Percentiles rank a stretch among this genome's conserved stretches.
Conservation (phyloP, 306 rosid genomes). For the Carpinus viminea region DNA sequence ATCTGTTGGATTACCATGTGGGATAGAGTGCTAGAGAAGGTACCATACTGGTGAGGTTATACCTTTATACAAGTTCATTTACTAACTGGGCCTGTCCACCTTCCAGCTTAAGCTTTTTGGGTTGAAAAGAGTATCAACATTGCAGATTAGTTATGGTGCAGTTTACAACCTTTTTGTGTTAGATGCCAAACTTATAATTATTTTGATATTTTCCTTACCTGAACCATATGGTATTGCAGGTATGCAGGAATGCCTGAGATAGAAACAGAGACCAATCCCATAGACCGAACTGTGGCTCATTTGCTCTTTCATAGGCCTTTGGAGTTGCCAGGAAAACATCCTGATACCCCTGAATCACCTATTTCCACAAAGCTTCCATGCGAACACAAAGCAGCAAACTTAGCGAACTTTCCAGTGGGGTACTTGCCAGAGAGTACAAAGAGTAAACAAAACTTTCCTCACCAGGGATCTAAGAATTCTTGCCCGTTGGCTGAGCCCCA, state of each 20-base stretch:
- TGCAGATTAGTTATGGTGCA: background rate
- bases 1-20: background rate
- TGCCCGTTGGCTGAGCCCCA: constrained; percentile 38
- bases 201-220: constrained; percentile 6
- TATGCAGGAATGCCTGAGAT: constrained; percentile 48
- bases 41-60: background rate
- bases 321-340: constrained; percentile 49
- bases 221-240: constrained; percentile 37
- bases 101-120: background rate
- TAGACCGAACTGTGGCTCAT: constrained; percentile 89
- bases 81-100: background rate
- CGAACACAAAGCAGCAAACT: constrained; percentile 39
- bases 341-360: constrained; percentile 50
- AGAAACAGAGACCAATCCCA: constrained; percentile 87
- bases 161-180: background rate
- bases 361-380: constrained; percentile 41
- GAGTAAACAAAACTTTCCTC: constrained; percentile 36
- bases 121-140: background rate
- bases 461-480: constrained; percentile 38
- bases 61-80: background rate
- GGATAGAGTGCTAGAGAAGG: background rate
- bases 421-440: constrained; percentile 42
- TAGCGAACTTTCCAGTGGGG: constrained; percentile 32
- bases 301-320: constrained; percentile 80
- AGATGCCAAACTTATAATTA: constrained; percentile 18